Conservation (phyloP, 352 stramenopile genomes). For the Bremia lactucae region DNA sequence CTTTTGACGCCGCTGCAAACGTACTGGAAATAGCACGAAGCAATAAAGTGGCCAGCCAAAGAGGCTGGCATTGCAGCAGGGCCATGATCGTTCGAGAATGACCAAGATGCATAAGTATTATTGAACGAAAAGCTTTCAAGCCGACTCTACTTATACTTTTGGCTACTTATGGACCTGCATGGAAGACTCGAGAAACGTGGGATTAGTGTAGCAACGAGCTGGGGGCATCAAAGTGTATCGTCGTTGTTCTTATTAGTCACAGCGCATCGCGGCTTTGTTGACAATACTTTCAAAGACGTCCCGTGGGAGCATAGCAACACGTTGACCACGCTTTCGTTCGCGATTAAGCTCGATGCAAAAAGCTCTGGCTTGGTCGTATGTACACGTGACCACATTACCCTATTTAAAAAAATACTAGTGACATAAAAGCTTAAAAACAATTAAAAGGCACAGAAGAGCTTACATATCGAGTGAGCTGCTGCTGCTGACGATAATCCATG, state of each 20-base stretch:
- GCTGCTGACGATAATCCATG: slow-evolving; percentile 45
- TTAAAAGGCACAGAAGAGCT: neutral
- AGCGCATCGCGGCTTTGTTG: slow-evolving; percentile 8
- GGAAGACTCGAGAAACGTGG: slow-evolving; percentile 1
- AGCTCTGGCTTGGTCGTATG: slow-evolving; percentile 41
- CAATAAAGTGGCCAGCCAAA: slow-evolving; percentile 4
- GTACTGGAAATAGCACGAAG: neutral
- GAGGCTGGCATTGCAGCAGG: slow-evolving; percentile 3
- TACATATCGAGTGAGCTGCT: slow-evolving; percentile 45
- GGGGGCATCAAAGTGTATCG: slow-evolving; percentile 9
- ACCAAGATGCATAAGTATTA: neutral
- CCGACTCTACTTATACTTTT: slow-evolving; percentile 1
- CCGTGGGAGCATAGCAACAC: slow-evolving; percentile 31
- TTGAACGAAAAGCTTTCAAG: neutral
- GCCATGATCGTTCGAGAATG: slow-evolving; percentile 22
- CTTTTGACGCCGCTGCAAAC: slow-evolving; percentile 5
- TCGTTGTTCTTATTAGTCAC: slow-evolving; percentile 4
- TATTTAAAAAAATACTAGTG: slow-evolving; percentile 15
- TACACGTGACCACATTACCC: slow-evolving; percentile 32
- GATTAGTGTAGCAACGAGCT: slow-evolving; percentile 1
- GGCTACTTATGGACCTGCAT: slow-evolving; percentile 9
- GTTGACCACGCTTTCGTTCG: slow-evolving; percentile 33
- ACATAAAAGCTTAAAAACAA: neutral
- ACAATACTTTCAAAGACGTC: slow-evolving; percentile 35
- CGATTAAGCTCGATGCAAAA: slow-evolving; percentile 38